These are phyloP conservation scores for Datisca glomerata DNA, from an alignment of 306 rosid genomes.

Conservation along the genomic window DNA sequence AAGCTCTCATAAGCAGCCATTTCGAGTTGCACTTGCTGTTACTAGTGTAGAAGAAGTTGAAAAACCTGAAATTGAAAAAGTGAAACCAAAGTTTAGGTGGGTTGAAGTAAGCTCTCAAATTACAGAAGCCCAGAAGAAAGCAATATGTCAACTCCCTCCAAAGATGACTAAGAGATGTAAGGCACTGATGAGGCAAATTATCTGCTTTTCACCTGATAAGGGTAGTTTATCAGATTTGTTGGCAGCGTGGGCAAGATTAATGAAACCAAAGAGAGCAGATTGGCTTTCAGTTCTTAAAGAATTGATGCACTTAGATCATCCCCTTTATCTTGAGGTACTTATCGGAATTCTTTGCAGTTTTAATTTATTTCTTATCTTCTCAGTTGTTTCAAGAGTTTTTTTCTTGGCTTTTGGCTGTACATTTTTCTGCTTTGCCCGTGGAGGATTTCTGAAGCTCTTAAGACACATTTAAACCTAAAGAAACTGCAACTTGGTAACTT, in stretches of 20 bases:
- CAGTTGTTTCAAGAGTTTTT: no score
- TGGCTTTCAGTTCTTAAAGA: slow-evolving; percentile 81
- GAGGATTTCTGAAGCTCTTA: no score
- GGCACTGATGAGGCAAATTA: slow-evolving; percentile 73
- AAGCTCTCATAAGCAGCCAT: slow-evolving; percentile 12
- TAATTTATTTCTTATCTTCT: no score
- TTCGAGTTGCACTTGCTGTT: slow-evolving; percentile 15
- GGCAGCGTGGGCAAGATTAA: slow-evolving; percentile 55
- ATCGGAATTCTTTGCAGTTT: no score
- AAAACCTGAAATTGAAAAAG: slow-evolving; percentile 18
- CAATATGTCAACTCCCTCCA: slow-evolving; percentile 49
- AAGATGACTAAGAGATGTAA: slow-evolving; percentile 57
- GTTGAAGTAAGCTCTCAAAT: slow-evolving; percentile 26
- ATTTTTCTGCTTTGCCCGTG: no score
- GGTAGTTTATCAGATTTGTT: slow-evolving; percentile 41
- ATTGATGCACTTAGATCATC: slow-evolving; percentile 42
- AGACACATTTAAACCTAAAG: no score
- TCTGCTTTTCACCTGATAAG: slow-evolving; percentile 51
- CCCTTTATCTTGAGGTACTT: slow-evolving; percentile 60
- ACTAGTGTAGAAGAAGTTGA: slow-evolving; percentile 20
- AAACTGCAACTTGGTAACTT: no score
- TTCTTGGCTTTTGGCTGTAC: no score
- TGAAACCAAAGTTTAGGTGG: slow-evolving; percentile 41
- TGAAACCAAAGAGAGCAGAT: slow-evolving; percentile 78
- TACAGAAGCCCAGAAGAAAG: slow-evolving; percentile 39